These are phyloP conservation scores for Tolypocladium sp. DNA, from an alignment of 2,329 filamentous ascomycete genomes.

Conservation along the genomic window DNA sequence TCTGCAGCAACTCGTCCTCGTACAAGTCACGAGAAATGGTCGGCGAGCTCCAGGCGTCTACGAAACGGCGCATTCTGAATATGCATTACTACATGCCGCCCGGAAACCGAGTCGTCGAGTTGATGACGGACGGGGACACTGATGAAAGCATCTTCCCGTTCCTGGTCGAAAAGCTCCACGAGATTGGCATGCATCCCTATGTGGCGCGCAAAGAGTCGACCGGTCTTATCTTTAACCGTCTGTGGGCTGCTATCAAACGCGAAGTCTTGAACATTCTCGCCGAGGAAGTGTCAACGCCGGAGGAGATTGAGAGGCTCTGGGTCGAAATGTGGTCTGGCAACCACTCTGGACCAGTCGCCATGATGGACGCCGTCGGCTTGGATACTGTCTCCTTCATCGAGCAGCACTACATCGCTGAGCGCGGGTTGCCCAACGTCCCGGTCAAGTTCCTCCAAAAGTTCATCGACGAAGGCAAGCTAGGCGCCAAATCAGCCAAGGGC, in stretches of 20 bases:
- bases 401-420: constrained; percentile 40
- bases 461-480: constrained; percentile 35
- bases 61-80: constrained; percentile 33
- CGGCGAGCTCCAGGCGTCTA: constrained; percentile 24
- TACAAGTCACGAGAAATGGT: constrained; percentile 42
- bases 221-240: constrained; percentile 44
- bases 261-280: constrained; percentile 38
- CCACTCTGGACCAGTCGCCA: constrained; percentile 6
- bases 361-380: constrained; percentile 41
- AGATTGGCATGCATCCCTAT: constrained; percentile 31
- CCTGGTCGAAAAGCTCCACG: constrained; percentile 26
- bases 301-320: constrained; percentile 41
- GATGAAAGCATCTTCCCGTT: constrained; percentile 32
- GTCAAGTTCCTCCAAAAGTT: constrained; percentile 36
- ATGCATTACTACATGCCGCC: constrained; percentile 44
- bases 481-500: constrained; percentile 30
- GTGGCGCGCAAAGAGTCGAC: constrained; percentile 37
- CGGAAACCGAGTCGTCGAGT: constrained; percentile 34
- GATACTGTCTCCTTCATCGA: constrained; percentile 47
- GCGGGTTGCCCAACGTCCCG: constrained; percentile 29
- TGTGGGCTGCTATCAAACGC: constrained; percentile 48
- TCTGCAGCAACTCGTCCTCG: constrained; percentile 42
- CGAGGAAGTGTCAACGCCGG: constrained; percentile 37
- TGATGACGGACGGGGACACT: constrained; percentile 43
- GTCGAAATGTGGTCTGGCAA: constrained; percentile 23